Percentiles rank a stretch among this genome's conserved stretches.
Evolutionary conservation across 1,284 basidiomycete genomes (phyloP).

Genomic region (Athelia psychrophila): DNA sequence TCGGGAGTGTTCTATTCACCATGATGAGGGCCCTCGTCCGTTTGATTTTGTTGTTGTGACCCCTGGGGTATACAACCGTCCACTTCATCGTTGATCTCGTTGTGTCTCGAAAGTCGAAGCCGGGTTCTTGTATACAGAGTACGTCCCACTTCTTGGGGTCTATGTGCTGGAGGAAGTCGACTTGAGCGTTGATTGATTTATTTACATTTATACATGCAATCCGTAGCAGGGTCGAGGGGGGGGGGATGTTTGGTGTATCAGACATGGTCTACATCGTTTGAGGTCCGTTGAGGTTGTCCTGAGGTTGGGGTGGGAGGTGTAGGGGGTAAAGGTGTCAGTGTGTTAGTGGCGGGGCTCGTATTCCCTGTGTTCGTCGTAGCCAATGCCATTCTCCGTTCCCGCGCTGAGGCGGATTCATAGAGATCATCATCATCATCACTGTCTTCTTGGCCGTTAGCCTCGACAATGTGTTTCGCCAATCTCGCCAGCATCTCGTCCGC

Average conservation of each 20-base stretch:
- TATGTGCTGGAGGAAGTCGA: conserved; percentile 3
- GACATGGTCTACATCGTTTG: background rate
- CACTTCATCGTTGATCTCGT: conserved; percentile 10
- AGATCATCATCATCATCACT: background rate
- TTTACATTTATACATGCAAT: background rate
- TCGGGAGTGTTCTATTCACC: conserved; percentile 18
- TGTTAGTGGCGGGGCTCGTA: background rate
- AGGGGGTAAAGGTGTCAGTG: background rate
- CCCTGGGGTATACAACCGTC: conserved; percentile 13
- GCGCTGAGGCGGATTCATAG: background rate
- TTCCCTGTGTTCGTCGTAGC: background rate
- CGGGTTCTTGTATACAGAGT: conserved; percentile 25
- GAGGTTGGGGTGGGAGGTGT: background rate
- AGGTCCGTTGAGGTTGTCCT: background rate
- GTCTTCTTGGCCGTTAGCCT: background rate
- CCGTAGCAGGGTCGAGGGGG: conserved; percentile 7
- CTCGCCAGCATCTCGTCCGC: no score
- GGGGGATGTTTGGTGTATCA: background rate
- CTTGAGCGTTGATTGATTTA: background rate
- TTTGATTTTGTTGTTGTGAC: background rate
- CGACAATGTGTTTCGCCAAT: no score
- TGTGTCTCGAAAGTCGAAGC: conserved; percentile 14
- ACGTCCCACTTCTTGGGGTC: conserved; percentile 16
- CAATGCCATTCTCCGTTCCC: background rate
- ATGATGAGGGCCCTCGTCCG: conserved; percentile 18